Evolutionary conservation across 1,139 yeast species (phyloP).

Genomic region (Blastobotrys illinoisensis): DNA sequence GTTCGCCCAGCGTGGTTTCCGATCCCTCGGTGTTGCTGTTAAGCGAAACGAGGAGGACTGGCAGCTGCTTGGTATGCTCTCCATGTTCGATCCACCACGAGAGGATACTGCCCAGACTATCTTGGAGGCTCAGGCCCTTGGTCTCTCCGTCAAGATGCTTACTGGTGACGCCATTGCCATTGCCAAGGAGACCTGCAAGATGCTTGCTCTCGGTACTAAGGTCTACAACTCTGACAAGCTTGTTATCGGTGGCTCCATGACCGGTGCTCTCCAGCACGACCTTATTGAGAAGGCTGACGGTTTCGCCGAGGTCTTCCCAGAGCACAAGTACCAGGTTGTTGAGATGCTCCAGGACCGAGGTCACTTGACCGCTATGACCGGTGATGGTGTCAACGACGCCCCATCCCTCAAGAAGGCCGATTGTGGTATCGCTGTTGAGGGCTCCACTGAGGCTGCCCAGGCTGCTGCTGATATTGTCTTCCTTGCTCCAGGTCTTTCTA

Average conservation of each 20-base stretch:
- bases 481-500: conserved; percentile 76
- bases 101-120: conserved; percentile 97
- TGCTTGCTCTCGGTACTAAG: conserved; percentile 94
- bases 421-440: conserved; percentile 78
- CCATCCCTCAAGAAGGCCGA: conserved; percentile 77
- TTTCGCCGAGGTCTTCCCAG: conserved; percentile 79
- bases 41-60: conserved; percentile 99
- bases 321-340: conserved; percentile 75
- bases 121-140: conserved; percentile 85
- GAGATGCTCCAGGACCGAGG: conserved; percentile 74
- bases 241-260: conserved; percentile 83
- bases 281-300: conserved; percentile 77
- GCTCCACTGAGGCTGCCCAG: conserved; percentile 77
- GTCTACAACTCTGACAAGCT: conserved; percentile 95
- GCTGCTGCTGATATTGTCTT: conserved; percentile 77
- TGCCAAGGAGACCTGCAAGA: conserved; percentile 98
- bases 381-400: conserved; percentile 79
- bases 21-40: conserved; percentile 98
- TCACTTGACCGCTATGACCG: conserved; percentile 76
- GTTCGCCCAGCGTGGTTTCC: conserved; percentile 97
- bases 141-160: conserved; percentile 95
- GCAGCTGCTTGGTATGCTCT: conserved; percentile 97
- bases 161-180: conserved; percentile 99
- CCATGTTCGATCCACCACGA: conserved; percentile 99
- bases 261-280: conserved; percentile 80